Evolutionary conservation across 2,329 filamentous ascomycete species (phyloP).

Genomic region (Monilinia polystroma): DNA sequence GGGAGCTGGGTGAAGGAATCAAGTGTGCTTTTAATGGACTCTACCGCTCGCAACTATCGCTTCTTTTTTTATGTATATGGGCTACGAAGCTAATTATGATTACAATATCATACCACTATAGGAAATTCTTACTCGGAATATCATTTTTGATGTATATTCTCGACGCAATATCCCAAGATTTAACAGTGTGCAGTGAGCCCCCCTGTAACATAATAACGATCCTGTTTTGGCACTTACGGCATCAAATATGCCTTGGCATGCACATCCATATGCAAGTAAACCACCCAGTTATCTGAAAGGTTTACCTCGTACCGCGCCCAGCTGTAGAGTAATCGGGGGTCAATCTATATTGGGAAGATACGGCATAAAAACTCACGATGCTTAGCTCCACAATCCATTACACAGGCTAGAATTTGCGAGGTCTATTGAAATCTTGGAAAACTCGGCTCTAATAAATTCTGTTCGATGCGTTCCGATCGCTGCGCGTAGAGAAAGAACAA

Average conservation of each 20-base stretch:
- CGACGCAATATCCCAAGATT: not conserved
- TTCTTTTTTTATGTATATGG: not conserved
- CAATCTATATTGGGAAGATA: not conserved
- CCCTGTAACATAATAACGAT: not conserved
- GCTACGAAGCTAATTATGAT: not conserved
- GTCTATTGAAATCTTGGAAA: too few relatives aligned
- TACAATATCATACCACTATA: slow-evolving; percentile 15
- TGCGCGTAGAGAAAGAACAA: too few relatives aligned
- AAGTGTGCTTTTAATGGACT: not conserved
- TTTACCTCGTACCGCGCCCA: too few relatives aligned
- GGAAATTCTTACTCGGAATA: not conserved
- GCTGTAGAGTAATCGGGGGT: not conserved
- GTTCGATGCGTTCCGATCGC: too few relatives aligned
- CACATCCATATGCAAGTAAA: not conserved
- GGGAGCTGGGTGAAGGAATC: not conserved
- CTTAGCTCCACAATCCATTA: too few relatives aligned
- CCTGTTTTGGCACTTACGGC: not conserved
- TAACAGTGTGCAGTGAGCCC: not conserved
- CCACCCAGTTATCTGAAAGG: too few relatives aligned
- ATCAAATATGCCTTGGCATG: not conserved
- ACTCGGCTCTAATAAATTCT: too few relatives aligned
- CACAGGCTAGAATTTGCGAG: too few relatives aligned
- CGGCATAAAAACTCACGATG: not conserved
- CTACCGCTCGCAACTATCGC: not conserved
- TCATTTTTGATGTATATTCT: not conserved